Evolutionary conservation across 352 stramenopile species (phyloP).

Genomic region (Phytophthora idaei): DNA sequence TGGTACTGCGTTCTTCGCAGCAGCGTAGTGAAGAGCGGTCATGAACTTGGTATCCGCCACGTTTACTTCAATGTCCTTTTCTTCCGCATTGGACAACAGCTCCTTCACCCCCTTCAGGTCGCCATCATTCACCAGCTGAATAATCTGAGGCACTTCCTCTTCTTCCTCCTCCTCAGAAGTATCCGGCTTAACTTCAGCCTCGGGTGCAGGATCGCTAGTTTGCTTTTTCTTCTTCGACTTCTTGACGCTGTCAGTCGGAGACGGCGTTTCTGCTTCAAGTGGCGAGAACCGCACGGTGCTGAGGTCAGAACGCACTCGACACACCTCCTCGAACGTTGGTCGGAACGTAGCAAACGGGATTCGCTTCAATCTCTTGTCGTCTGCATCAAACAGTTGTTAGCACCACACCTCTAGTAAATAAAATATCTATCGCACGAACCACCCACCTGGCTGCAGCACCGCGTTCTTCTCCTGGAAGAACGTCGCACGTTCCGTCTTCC

Average conservation of each 20-base stretch:
- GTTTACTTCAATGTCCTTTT: constrained; percentile 49
- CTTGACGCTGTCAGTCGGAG: constrained; percentile 28
- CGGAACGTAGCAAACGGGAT: constrained; percentile 87
- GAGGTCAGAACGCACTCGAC: constrained; percentile 72
- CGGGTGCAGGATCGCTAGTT: neutral
- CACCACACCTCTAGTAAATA: neutral
- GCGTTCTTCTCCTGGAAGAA: constrained; percentile 84
- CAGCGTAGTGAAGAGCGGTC: constrained; percentile 80
- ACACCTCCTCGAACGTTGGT: constrained; percentile 89
- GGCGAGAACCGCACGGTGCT: constrained; percentile 70
- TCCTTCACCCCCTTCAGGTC: constrained; percentile 46
- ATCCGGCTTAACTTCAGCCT: constrained; percentile 11
- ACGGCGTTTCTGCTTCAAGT: constrained; percentile 33
- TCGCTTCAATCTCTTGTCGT: constrained; percentile 69
- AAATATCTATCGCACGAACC: neutral
- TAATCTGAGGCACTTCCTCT: constrained; percentile 41
- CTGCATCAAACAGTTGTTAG: constrained; percentile 20
- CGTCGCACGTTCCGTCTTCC: constrained; percentile 71
- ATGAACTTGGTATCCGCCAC: constrained; percentile 67
- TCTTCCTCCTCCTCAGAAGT: constrained; percentile 15
- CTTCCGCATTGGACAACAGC: constrained; percentile 36
- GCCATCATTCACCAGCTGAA: constrained; percentile 47
- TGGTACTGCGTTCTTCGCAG: constrained; percentile 46
- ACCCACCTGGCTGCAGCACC: constrained; percentile 50
- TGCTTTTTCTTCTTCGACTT: constrained; percentile 38